These are phyloP conservation scores for Calonectria pseudoreteaudii DNA, from an alignment of 2,329 filamentous ascomycete genomes.

Conservation along the genomic window DNA sequence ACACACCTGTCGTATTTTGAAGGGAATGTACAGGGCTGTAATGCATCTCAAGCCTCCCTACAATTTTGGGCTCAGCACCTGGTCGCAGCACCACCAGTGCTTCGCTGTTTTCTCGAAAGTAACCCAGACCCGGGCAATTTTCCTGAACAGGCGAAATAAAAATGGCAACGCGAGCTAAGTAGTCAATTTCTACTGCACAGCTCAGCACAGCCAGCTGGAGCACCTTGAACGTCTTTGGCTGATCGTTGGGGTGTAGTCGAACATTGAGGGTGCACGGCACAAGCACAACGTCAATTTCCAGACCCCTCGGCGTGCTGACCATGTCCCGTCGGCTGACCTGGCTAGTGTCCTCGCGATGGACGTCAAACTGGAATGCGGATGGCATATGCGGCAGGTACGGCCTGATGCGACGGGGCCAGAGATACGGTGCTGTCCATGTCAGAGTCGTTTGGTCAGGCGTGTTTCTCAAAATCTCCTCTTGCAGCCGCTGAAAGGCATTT, in stretches of 20 bases:
- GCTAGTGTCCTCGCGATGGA: background rate
- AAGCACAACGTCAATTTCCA: conserved; percentile 5
- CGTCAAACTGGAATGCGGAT: background rate
- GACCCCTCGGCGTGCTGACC: background rate
- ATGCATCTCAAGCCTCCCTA: background rate
- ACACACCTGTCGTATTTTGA: background rate
- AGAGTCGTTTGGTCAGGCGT: conserved; percentile 51
- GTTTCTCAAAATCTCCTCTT: conserved; percentile 48
- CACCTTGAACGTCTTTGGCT: background rate
- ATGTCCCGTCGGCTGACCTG: background rate
- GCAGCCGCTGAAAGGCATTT: conserved; percentile 47
- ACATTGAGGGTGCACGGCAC: background rate
- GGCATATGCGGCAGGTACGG: background rate
- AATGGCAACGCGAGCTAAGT: background rate
- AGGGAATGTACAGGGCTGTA: too few species aligned
- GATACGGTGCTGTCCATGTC: conserved; percentile 30
- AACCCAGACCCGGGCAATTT: background rate
- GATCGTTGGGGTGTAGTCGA: background rate
- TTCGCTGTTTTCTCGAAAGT: background rate
- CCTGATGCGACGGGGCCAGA: background rate
- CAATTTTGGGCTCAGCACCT: background rate
- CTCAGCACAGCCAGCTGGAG: background rate
- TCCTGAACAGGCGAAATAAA: background rate
- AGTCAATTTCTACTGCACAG: background rate
- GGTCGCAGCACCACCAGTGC: background rate